These are phyloP conservation scores for Boletus sensibilis DNA, from an alignment of 768 basidiomycete species.

Conservation along the genomic window DNA sequence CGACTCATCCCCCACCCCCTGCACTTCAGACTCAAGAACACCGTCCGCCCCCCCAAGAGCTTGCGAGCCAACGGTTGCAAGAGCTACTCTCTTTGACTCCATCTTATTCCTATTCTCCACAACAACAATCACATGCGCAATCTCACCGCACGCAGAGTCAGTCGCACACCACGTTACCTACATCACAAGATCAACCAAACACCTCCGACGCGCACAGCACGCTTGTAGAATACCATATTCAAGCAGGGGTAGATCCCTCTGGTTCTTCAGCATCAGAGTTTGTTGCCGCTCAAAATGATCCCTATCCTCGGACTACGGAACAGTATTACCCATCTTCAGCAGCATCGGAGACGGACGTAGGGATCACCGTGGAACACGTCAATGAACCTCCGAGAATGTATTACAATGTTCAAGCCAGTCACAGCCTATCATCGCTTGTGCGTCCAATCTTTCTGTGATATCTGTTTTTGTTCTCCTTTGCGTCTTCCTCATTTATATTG, in stretches of 20 bases:
- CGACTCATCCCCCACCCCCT: background rate
- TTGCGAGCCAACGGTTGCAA: conserved; percentile 25
- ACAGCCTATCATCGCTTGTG: conserved; percentile 26
- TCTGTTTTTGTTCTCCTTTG: background rate
- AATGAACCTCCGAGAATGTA: conserved; percentile 8
- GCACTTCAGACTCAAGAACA: background rate
- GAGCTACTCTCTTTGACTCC: conserved; percentile 19
- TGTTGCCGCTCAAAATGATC: background rate
- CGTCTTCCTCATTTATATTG: background rate
- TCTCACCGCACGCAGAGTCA: background rate
- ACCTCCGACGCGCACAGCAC: background rate
- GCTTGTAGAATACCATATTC: background rate
- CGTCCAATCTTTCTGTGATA: conserved; percentile 7
- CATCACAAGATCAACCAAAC: background rate
- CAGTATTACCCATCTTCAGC: conserved; percentile 5
- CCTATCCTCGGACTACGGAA: conserved; percentile 5
- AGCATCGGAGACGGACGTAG: conserved; percentile 7
- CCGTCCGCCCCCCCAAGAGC: conserved; percentile 1
- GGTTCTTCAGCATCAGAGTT: conserved; percentile 8
- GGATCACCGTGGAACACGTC: conserved; percentile 19
- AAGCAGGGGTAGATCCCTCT: background rate
- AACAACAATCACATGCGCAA: background rate
- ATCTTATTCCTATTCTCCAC: background rate
- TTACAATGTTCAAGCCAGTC: conserved; percentile 15
- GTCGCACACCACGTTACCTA: background rate